Conservation (phyloP, 2,329 filamentous ascomycete genomes). For the Thelonectria rubi region DNA sequence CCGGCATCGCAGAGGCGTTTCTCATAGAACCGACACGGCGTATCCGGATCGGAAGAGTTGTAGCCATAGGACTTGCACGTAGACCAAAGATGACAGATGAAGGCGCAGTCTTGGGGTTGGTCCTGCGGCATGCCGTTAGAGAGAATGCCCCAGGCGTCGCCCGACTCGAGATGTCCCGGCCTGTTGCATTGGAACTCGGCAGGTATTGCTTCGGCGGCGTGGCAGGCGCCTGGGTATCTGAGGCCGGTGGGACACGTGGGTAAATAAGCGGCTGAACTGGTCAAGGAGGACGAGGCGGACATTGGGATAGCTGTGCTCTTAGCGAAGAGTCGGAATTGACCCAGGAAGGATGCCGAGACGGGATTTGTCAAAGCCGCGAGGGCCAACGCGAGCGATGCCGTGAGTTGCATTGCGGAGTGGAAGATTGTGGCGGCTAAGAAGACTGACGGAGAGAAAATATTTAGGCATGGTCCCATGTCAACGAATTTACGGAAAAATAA, state of each 20-base stretch:
- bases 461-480: too few species aligned
- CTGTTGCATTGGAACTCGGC: neutral
- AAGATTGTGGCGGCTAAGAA: too few species aligned
- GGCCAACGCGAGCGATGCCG: too few species aligned
- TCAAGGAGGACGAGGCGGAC: too few species aligned
- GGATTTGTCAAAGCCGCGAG: too few species aligned
- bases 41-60: constrained; percentile 3
- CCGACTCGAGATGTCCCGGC: neutral
- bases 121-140: constrained; percentile 5
- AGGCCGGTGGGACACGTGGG: neutral
- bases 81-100: neutral
- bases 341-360: too few species aligned
- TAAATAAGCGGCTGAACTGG: too few species aligned
- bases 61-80: neutral
- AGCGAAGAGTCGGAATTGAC: too few species aligned
- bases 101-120: neutral
- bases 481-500: too few species aligned
- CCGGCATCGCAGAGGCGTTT: neutral
- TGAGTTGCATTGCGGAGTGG: too few species aligned
- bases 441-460: too few species aligned
- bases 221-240: neutral
- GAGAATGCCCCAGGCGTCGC: neutral
- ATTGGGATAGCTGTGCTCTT: too few species aligned
- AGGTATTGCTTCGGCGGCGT: neutral
- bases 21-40: constrained; percentile 3